phyloP scores from a whole-genome alignment of 1,284 basidiomycete genomes.

The Blastosporella zonata region DNA sequence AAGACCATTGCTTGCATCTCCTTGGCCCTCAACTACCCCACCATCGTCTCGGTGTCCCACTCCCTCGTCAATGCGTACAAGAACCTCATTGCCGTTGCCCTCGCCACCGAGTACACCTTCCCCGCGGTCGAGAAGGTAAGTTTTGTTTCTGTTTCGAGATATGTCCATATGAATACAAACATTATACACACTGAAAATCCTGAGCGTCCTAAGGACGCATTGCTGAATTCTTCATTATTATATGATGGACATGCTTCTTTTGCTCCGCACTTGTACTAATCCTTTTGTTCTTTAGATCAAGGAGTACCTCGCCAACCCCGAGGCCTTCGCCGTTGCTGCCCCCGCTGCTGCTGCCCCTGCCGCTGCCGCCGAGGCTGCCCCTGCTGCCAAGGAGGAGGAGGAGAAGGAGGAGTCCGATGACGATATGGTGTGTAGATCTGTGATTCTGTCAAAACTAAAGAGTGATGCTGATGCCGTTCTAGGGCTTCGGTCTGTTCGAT shows the following conservation, averaged over 20 bases:
- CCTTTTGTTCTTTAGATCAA: slow-evolving; percentile 63
- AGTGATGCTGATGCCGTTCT: slow-evolving; percentile 7
- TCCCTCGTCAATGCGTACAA: slow-evolving; percentile 99
- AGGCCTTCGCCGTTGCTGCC: slow-evolving; percentile 87
- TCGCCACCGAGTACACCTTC: slow-evolving; percentile 95
- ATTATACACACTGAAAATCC: slow-evolving; percentile 79
- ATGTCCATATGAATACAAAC: slow-evolving; percentile 36
- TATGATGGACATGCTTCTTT: slow-evolving; percentile 18
- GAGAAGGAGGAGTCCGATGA: slow-evolving; percentile 91
- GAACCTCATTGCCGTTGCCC: slow-evolving; percentile 89
- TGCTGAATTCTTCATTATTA: slow-evolving; percentile 33
- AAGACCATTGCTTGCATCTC: slow-evolving; percentile 97
- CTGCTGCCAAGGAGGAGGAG: slow-evolving; percentile 74
- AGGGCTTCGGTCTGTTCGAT: slow-evolving; percentile 47
- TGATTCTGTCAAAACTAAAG: slow-evolving; percentile 1
- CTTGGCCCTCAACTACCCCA: slow-evolving; percentile 94
- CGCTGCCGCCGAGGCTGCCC: slow-evolving; percentile 49
- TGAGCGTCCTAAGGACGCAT: slow-evolving; percentile 54
- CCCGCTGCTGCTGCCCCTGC: slow-evolving; percentile 62
- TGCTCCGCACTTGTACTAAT: slow-evolving; percentile 24
- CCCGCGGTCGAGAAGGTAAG: slow-evolving; percentile 90
- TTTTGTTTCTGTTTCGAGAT: slow-evolving; percentile 15
- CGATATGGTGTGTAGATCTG: slow-evolving; percentile 73
- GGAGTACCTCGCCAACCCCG: slow-evolving; percentile 96
- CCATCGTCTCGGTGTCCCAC: slow-evolving; percentile 91